Conservation (phyloP, 352 stramenopile genomes). For the Nothophytophthora sp. region DNA sequence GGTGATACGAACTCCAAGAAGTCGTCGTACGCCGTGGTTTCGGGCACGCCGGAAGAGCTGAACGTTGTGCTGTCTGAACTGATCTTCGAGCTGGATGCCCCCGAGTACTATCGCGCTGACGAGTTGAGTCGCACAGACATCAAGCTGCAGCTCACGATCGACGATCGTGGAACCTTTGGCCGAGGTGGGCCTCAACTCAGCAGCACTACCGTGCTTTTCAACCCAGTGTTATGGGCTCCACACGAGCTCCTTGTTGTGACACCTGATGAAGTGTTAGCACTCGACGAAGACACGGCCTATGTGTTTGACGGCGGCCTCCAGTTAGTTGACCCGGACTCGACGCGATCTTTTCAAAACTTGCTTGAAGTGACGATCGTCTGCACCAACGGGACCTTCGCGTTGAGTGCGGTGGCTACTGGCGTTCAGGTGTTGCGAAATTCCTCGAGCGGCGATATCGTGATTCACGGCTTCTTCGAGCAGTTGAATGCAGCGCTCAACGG, state of each 20-base stretch:
- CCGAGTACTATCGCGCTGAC: constrained; percentile 29
- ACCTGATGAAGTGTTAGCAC: constrained; percentile 25
- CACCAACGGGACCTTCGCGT: constrained; percentile 24
- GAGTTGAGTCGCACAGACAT: constrained; percentile 22
- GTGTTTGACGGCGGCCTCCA: constrained; percentile 32
- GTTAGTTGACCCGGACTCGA: constrained; percentile 28
- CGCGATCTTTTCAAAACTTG: constrained; percentile 19
- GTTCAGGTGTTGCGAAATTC: constrained; percentile 36
- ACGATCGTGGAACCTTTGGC: constrained; percentile 57
- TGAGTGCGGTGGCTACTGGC: constrained; percentile 11
- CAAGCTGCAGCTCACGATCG: constrained; percentile 50
- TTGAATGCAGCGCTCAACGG: constrained; percentile 57
- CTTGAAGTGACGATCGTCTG: constrained; percentile 35
- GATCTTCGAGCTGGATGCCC: constrained; percentile 38
- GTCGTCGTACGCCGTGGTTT: constrained; percentile 33
- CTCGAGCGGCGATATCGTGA: constrained; percentile 14
- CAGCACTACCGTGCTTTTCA: constrained; percentile 28
- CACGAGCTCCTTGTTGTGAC: constrained; percentile 25
- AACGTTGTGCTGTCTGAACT: constrained; percentile 49
- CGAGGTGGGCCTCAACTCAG: constrained; percentile 49
- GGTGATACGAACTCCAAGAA: constrained; percentile 12
- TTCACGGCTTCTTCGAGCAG: constrained; percentile 49
- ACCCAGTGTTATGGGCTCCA: constrained; percentile 28
- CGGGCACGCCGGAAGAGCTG: constrained; percentile 30
- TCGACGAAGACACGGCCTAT: constrained; percentile 43